Evolutionary conservation across 208 protist genomes (phyloP).

Genomic region (Lotmaria passim): DNA sequence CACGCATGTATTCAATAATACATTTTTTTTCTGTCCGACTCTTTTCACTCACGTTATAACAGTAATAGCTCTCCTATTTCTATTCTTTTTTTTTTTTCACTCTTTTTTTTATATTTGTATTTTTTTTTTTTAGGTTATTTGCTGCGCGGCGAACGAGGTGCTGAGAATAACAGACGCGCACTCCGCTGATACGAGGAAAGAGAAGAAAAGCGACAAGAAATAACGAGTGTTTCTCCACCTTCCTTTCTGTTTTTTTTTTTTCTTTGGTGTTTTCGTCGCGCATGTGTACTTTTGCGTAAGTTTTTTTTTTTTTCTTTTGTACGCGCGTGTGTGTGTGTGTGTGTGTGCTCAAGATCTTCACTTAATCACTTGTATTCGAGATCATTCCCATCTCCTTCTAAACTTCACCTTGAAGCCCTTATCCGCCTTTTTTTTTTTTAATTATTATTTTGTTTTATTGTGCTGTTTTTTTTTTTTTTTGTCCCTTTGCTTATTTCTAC

Average conservation of each 20-base stretch:
- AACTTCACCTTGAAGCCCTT: conserved; percentile 6
- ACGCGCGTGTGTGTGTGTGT: neutral
- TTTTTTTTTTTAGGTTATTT: neutral
- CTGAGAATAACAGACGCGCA: conserved; percentile 5
- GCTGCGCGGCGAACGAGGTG: neutral
- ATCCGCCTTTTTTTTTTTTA: neutral
- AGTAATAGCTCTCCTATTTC: conserved; percentile 1
- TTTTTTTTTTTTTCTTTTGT: neutral
- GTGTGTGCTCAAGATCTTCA: neutral
- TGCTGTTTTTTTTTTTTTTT: neutral
- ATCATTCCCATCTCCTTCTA: neutral
- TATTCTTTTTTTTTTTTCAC: conserved; percentile 2
- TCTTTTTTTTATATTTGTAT: conserved; percentile 8
- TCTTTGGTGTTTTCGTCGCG: conserved; percentile 2
- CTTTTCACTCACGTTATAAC: conserved; percentile 5
- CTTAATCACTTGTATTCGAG: neutral
- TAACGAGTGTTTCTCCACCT: neutral
- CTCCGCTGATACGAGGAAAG: neutral
- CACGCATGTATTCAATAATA: neutral
- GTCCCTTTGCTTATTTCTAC: neutral
- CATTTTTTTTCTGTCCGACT: conserved; percentile 16
- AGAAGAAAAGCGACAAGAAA: conserved; percentile 2
- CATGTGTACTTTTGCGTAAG: no score
- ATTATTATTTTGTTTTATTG: neutral
- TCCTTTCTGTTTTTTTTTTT: neutral